Conservation (phyloP, 306 rosid species). For the Sesbania bispinosa region DNA sequence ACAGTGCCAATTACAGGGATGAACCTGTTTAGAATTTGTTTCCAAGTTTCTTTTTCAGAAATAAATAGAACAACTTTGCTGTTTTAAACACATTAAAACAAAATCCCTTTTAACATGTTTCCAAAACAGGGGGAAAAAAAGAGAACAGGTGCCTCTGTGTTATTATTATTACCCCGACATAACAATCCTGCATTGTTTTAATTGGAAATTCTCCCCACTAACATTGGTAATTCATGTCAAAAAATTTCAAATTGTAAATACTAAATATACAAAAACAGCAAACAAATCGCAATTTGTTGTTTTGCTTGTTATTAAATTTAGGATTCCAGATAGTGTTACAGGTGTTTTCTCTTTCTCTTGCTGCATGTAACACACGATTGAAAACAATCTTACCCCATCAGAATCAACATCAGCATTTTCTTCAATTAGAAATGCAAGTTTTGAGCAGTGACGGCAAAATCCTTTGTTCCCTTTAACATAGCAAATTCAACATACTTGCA, state of each 20-base stretch:
- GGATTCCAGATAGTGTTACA: background rate
- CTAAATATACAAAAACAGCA: too few relatives aligned
- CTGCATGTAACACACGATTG: background rate
- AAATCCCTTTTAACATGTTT: background rate
- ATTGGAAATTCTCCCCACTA: background rate
- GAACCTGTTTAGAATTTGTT: too few relatives aligned
- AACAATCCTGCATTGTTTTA: background rate
- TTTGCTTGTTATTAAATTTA: too few relatives aligned
- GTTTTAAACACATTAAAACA: conserved; percentile 2
- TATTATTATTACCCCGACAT: background rate
- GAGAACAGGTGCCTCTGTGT: background rate
- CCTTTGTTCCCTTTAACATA: conserved; percentile 42
- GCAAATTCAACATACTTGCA: conserved; percentile 45
- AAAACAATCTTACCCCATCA: conserved; percentile 60
- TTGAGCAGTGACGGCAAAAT: conserved; percentile 52
- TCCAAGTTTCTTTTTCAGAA: too few relatives aligned
- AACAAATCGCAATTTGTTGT: too few relatives aligned
- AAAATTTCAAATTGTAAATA: too few relatives aligned
- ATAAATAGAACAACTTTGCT: too few relatives aligned
- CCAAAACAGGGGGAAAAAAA: background rate
- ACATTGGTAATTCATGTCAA: background rate
- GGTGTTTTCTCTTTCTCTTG: background rate
- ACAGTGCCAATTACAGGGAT: too few relatives aligned
- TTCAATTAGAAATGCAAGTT: conserved; percentile 56
- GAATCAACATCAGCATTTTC: conserved; percentile 45